These are phyloP conservation scores for Vanderwaltozyma yarrowii DNA, from an alignment of 805 yeast genomes.

Conservation along the genomic window DNA sequence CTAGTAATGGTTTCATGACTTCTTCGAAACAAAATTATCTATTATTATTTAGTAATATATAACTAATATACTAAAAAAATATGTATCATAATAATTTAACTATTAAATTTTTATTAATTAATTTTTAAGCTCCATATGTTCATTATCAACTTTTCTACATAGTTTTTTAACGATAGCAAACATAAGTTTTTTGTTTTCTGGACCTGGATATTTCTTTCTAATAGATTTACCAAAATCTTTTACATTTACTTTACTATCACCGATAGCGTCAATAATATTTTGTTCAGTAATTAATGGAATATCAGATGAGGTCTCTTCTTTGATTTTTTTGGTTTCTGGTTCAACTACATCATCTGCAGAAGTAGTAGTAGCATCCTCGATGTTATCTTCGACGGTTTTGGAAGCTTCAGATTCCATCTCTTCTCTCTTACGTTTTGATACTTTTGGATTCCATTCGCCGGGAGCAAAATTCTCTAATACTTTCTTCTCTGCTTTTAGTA, in stretches of 20 bases:
- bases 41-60: no score
- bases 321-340: slow-evolving; percentile 29
- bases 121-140: slow-evolving; percentile 24
- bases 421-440: slow-evolving; percentile 28
- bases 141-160: slow-evolving; percentile 24
- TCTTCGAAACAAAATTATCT: no score
- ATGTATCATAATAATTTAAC: neutral
- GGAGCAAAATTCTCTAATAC: slow-evolving; percentile 57
- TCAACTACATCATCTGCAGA: neutral
- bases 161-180: slow-evolving; percentile 24
- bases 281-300: slow-evolving; percentile 46
- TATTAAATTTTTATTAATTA: slow-evolving; percentile 1
- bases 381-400: neutral
- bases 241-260: slow-evolving; percentile 31
- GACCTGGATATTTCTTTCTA: slow-evolving; percentile 41
- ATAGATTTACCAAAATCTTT: slow-evolving; percentile 49
- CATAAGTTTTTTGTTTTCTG: slow-evolving; percentile 24
- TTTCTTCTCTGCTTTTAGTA: slow-evolving; percentile 52
- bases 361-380: neutral
- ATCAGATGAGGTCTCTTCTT: slow-evolving; percentile 22
- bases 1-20: no score
- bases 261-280: slow-evolving; percentile 59
- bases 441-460: slow-evolving; percentile 76
- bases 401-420: slow-evolving; percentile 2
- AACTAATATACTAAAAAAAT: no score